These are phyloP conservation scores for Polyrhizophydium stewartii DNA, from an alignment of 371 early-diverging fungal genomes.

Conservation along the genomic window DNA sequence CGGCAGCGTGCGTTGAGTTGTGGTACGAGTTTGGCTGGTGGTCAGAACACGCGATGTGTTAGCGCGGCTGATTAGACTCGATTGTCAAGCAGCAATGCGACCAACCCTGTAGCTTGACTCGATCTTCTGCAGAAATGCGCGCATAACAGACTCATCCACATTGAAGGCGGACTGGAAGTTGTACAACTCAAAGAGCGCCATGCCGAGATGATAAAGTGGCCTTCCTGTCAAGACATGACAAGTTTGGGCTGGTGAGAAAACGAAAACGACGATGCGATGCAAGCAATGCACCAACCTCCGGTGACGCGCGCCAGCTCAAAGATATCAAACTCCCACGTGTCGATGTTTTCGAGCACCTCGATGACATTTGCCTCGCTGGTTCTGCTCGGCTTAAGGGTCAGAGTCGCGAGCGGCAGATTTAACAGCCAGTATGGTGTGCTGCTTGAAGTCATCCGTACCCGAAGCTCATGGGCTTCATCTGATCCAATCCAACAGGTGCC, in stretches of 20 bases:
- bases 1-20: constrained; percentile 47
- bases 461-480: too few relatives aligned
- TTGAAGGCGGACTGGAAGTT: constrained; percentile 18
- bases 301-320: constrained; percentile 36
- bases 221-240: constrained; percentile 17
- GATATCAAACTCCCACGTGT: constrained; percentile 42
- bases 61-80: too few relatives aligned
- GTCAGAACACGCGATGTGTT: too few relatives aligned
- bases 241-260: background rate
- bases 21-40: constrained; percentile 34
- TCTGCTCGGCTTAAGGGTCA: too few relatives aligned
- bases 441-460: too few relatives aligned
- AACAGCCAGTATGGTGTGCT: too few relatives aligned
- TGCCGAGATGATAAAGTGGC: constrained; percentile 31
- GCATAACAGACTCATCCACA: constrained; percentile 23
- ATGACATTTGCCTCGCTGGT: constrained; percentile 11
- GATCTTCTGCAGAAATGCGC: constrained; percentile 24
- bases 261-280: background rate
- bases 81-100: too few relatives aligned
- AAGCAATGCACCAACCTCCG: constrained; percentile 16
- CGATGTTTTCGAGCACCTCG: constrained; percentile 20
- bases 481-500: too few relatives aligned
- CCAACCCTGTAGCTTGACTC: constrained; percentile 29
- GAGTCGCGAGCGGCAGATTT: too few relatives aligned
- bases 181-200: constrained; percentile 23